A percentile compares a stretch with the other conserved stretches of the same genome.
phyloP scores from a whole-genome alignment of 805 yeast species.

The Yarrowia sp. region DNA sequence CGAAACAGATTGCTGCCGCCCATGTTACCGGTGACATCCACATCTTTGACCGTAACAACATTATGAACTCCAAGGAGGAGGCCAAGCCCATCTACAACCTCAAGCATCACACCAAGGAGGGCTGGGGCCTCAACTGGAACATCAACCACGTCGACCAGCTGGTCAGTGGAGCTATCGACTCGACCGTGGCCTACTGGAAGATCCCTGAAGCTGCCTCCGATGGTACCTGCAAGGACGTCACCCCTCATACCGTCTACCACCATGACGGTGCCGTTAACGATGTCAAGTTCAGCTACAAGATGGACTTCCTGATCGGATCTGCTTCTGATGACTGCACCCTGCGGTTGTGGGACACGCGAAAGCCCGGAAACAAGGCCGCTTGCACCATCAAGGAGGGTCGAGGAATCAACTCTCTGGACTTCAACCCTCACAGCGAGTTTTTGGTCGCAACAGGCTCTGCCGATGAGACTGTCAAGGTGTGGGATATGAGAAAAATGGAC shows the following conservation, averaged over 20 bases:
- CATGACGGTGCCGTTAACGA: slow-evolving; percentile 65
- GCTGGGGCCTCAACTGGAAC: slow-evolving; percentile 71
- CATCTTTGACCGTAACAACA: slow-evolving; percentile 33
- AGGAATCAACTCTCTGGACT: slow-evolving; percentile 65
- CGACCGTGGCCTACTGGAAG: slow-evolving; percentile 71
- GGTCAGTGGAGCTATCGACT: slow-evolving; percentile 64
- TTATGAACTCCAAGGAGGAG: slow-evolving; percentile 25
- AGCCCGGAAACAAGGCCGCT: slow-evolving; percentile 39
- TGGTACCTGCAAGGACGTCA: background rate
- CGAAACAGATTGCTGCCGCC: slow-evolving; percentile 52
- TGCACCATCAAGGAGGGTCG: slow-evolving; percentile 47
- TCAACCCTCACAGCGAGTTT: slow-evolving; percentile 53
- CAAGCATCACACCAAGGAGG: slow-evolving; percentile 55
- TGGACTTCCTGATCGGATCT: slow-evolving; percentile 55
- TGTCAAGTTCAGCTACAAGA: slow-evolving; percentile 52
- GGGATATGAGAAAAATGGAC: slow-evolving; percentile 66
- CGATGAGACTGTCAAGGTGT: slow-evolving; percentile 67
- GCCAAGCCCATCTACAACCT: slow-evolving; percentile 29
- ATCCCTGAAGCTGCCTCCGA: slow-evolving; percentile 9
- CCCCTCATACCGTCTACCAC: slow-evolving; percentile 50
- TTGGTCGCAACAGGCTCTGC: slow-evolving; percentile 74
- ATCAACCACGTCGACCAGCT: slow-evolving; percentile 43
- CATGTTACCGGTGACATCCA: slow-evolving; percentile 42
- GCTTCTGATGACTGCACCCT: slow-evolving; percentile 65
- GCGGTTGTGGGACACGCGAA: slow-evolving; percentile 59